Evolutionary conservation across 2,329 filamentous ascomycete species (phyloP).

Genomic region (Lecanoromycetidae sp.): DNA sequence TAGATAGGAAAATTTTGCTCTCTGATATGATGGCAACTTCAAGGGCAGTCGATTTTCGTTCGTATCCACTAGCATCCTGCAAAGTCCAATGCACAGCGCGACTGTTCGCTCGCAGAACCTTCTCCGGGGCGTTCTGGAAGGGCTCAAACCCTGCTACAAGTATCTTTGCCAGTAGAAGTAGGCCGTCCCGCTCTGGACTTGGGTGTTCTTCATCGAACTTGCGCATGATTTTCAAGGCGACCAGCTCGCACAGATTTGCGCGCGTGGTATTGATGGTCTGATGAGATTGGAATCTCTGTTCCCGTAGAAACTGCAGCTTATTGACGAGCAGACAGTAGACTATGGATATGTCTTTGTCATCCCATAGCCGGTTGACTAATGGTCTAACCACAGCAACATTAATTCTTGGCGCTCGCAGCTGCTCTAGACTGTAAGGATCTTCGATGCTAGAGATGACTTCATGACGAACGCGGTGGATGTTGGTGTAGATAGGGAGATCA

Average conservation of each 20-base stretch:
- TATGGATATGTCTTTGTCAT: conserved; percentile 66
- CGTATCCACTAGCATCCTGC: conserved; percentile 35
- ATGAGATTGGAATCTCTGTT: conserved; percentile 61
- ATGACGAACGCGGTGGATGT: conserved; percentile 21
- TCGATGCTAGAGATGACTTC: conserved; percentile 31
- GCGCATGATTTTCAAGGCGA: conserved; percentile 65
- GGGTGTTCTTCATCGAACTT: conserved; percentile 68
- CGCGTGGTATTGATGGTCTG: conserved; percentile 71
- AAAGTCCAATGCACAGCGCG: conserved; percentile 34
- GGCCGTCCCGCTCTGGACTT: conserved; percentile 54
- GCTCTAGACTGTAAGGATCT: conserved; percentile 58
- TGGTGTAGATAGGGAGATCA: conserved; percentile 15
- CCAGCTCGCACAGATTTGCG: conserved; percentile 65
- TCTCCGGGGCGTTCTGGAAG: conserved; percentile 66
- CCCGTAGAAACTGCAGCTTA: conserved; percentile 63
- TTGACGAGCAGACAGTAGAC: conserved; percentile 80
- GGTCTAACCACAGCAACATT: conserved; percentile 70
- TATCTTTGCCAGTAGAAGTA: conserved; percentile 64
- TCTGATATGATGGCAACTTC: conserved; percentile 76
- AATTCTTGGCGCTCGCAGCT: conserved; percentile 68
- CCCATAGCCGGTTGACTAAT: conserved; percentile 71
- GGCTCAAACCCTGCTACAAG: conserved; percentile 75
- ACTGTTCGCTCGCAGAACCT: conserved; percentile 49
- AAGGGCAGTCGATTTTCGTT: conserved; percentile 59
- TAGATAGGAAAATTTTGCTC: conserved; percentile 65